Percentiles rank a stretch among this genome's conserved stretches.
Evolutionary conservation across 2,329 filamentous ascomycete species (phyloP).

Genomic region (Arthrinium phaeospermum): DNA sequence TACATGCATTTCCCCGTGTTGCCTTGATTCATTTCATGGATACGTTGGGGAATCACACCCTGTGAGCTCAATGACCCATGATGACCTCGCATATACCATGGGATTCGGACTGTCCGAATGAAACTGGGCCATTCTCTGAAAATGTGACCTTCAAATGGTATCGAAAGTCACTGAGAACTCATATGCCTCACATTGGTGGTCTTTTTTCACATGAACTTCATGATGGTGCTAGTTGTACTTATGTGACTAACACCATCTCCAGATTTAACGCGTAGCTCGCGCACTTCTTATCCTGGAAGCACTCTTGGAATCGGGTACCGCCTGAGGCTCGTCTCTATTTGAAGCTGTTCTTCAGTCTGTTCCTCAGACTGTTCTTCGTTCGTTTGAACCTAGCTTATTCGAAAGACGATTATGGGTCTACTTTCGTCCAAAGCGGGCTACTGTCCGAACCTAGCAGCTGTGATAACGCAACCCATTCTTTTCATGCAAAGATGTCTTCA

Average conservation of each 20-base stretch:
- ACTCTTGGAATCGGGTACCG: background rate
- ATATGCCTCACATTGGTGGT: background rate
- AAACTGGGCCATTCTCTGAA: background rate
- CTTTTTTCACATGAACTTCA: background rate
- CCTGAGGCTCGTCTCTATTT: background rate
- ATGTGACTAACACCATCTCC: background rate
- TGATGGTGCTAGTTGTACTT: background rate
- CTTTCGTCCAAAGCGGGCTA: background rate
- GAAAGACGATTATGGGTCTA: constrained; percentile 9
- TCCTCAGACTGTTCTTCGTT: background rate
- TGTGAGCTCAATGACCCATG: background rate
- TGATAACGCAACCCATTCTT: background rate
- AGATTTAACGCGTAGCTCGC: background rate
- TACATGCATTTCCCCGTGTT: background rate
- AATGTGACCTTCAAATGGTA: background rate
- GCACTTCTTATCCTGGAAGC: background rate
- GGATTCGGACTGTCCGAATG: background rate
- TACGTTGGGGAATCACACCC: too few species aligned
- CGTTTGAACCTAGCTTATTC: background rate
- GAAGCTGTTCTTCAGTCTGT: background rate
- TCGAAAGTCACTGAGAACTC: background rate
- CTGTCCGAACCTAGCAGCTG: background rate
- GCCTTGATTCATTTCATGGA: too few species aligned
- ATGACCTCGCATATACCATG: too few species aligned
- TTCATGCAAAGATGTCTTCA: background rate